Base-by-base conservation (phyloP, 2,329 filamentous ascomycete species). In the Trichoderma oligosporum region DNA sequence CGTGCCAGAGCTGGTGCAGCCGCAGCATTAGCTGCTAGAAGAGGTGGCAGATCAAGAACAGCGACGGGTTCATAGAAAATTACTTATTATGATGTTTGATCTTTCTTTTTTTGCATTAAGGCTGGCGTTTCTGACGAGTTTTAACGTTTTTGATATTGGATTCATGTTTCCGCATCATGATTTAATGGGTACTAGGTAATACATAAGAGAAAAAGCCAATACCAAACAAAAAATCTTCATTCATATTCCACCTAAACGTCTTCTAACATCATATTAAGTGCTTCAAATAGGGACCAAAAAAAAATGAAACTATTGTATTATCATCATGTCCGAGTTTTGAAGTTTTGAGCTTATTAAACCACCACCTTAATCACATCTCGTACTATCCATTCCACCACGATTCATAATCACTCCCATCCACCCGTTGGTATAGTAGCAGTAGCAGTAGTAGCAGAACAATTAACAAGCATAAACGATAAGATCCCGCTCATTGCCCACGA, bases 11-110 rank as follows among this genome's bases (percentile, higher is more conserved):
- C 65, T 5, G 66, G 67, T 49, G 63, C 65, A 0, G 62, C 63
- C 8, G 60, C 61, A 8, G 59, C 63, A 18, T 1, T 45, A 27
- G 58, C 58, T 41, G 44, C 66, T 39, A 61, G 68, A 45, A 65
- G 69, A 41, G 69, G 69, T 29, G 68, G 66, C 0, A 65, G 66
- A 25, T 61, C 66, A 14, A 65, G 64, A 31, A 56, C 66, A 12
- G 29, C 31, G 3, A 36, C 7, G 51, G 44, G 31, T 20, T 11
- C 4, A 4, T 41, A 44, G 29, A 48, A n/a, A n/a, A n/a, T n/a
- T n/a, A n/a, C n/a, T n/a, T n/a, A n/a, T n/a, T n/a, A n/a, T n/a
- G 11, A 31, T 31, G 4, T 8, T 9, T 1, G 11, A 12, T 24
- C 3, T 18, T n/a, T 42, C 22, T 7, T 18, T 4, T 20, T 38